These are phyloP conservation scores for Umbilicaria muhlenbergii DNA, from an alignment of 495 filamentous ascomycete genomes.

Conservation along the genomic window DNA sequence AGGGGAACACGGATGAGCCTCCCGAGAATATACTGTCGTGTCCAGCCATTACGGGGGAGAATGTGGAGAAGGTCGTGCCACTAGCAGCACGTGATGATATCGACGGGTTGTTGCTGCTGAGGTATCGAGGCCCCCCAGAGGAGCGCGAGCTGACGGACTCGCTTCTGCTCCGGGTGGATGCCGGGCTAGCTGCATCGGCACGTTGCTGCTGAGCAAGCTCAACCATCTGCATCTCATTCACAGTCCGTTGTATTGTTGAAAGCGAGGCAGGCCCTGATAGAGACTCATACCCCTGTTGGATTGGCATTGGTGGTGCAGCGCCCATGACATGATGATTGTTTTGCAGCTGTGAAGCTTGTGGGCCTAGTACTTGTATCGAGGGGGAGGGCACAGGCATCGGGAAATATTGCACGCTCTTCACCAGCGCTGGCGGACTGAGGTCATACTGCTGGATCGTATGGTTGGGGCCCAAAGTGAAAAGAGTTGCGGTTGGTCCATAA, in stretches of 20 bases:
- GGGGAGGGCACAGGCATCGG: slow-evolving; percentile 60
- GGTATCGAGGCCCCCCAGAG: slow-evolving; percentile 24
- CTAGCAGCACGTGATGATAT: slow-evolving; percentile 27
- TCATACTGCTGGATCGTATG: slow-evolving; percentile 91
- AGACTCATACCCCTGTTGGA: slow-evolving; percentile 4
- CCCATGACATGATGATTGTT: slow-evolving; percentile 8
- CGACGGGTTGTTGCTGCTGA: slow-evolving; percentile 19
- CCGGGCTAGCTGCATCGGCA: slow-evolving; percentile 44
- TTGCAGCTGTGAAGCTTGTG: slow-evolving; percentile 6
- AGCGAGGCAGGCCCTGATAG: slow-evolving; percentile 8
- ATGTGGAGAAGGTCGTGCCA: slow-evolving; percentile 25
- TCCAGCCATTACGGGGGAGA: slow-evolving; percentile 15
- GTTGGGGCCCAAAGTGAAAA: slow-evolving; percentile 83
- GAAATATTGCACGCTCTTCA: slow-evolving; percentile 70
- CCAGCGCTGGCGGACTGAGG: slow-evolving; percentile 64
- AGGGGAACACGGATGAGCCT: slow-evolving; percentile 16
- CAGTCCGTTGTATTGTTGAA: slow-evolving; percentile 23
- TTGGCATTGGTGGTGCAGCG: slow-evolving; percentile 12
- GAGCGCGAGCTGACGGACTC: slow-evolving; percentile 43
- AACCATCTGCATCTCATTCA: slow-evolving; percentile 26
- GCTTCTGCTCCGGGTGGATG: slow-evolving; percentile 45
- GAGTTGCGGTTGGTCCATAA: slow-evolving; percentile 75
- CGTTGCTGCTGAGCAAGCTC: slow-evolving; percentile 34
- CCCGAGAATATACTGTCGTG: slow-evolving; percentile 14
- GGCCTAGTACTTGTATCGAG: slow-evolving; percentile 50